These are phyloP conservation scores for Arachis hypogaea DNA, from an alignment of 306 rosid species.

Conservation along the genomic window DNA sequence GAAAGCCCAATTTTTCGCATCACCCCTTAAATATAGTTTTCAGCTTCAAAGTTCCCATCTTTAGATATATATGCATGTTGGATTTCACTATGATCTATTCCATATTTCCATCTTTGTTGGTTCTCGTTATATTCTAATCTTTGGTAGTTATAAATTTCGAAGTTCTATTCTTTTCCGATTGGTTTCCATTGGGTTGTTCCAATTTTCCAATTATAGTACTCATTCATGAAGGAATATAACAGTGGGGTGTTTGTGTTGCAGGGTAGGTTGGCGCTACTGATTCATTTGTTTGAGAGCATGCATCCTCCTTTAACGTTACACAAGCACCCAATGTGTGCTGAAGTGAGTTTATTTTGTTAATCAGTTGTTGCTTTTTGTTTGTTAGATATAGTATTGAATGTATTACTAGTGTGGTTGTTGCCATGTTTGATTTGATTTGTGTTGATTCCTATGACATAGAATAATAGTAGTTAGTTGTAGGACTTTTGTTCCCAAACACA, in stretches of 20 bases:
- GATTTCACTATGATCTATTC: constrained; percentile 10
- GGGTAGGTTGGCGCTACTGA: constrained; percentile 36
- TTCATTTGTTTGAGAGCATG: constrained; percentile 53
- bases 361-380: background rate
- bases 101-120: background rate
- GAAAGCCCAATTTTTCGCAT: constrained; percentile 2
- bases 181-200: constrained; percentile 15
- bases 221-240: background rate
- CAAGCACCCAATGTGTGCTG: constrained; percentile 92
- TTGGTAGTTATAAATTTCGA: background rate
- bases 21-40: background rate
- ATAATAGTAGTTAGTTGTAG: constrained; percentile 7
- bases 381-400: constrained; percentile 8
- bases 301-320: constrained; percentile 95
- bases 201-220: background rate
- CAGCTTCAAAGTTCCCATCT: background rate
- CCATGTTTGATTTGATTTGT: constrained; percentile 10
- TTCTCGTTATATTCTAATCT: background rate
- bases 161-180: constrained; percentile 16
- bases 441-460: constrained; percentile 6
- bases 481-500: constrained; percentile 28
- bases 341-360: constrained; percentile 59
- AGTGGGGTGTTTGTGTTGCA: constrained; percentile 16
- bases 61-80: background rate
- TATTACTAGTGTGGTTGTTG: background rate